Percentiles rank a stretch among this genome's conserved stretches.
Conservation (phyloP, 192 early-diverging fungal species). For the Glomus cerebriforme region DNA sequence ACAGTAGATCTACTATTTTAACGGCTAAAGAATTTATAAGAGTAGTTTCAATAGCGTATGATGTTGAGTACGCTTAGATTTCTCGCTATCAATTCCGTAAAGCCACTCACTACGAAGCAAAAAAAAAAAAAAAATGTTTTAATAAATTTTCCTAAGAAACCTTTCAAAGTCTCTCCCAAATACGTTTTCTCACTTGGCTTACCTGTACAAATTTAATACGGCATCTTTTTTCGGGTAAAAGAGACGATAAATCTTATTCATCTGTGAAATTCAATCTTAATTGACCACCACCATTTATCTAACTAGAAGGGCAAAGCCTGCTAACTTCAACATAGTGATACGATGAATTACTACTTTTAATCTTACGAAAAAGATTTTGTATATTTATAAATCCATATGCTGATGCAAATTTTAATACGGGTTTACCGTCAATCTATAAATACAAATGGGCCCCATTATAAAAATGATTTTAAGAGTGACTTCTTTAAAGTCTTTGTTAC, state of each 20-base stretch:
- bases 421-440: conserved; percentile 47
- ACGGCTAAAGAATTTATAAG: conserved; percentile 76
- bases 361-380: conserved; percentile 97
- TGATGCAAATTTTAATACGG: conserved; percentile 76
- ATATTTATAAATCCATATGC: conserved; percentile 97
- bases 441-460: no score
- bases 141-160: neutral
- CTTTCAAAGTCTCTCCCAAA: no score
- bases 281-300: conserved; percentile 98
- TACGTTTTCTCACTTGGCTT: conserved; percentile 8
- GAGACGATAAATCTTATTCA: conserved; percentile 66
- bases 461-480: no score
- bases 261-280: conserved; percentile 72
- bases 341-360: conserved; percentile 70
- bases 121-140: conserved; percentile 2
- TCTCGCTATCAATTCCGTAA: conserved; percentile 64
- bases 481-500: conserved; percentile 84
- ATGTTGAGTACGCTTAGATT: conserved; percentile 79
- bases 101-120: conserved; percentile 83
- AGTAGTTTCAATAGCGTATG: conserved; percentile 77
- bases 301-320: conserved; percentile 97
- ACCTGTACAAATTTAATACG: conserved; percentile 65
- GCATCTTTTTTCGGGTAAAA: conserved; percentile 67
- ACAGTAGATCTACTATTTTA: conserved; percentile 70
- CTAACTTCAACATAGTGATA: conserved; percentile 98